Base-by-base conservation (phyloP, 345 rosid species). In the Dovyalis caffra region DNA sequence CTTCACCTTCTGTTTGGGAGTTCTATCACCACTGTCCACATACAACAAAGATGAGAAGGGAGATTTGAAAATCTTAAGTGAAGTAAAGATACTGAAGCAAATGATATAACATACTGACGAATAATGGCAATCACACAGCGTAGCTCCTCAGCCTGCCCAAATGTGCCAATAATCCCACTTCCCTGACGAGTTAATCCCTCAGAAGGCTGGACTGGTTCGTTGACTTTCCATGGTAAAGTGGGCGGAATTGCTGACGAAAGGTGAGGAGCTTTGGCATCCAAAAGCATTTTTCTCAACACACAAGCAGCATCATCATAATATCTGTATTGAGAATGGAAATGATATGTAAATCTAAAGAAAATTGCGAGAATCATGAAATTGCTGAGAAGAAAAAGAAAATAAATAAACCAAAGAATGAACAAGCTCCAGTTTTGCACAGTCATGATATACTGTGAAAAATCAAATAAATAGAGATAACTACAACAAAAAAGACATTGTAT, bases 181-280 rank as follows among this genome's bases (percentile, higher is more conserved):
- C 98, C 99, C 64, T 93, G 97, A 72, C 97, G 97, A 74, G 95
- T 96, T 73, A 91, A 90, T 72, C 97, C 97, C 83, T 96, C 97
- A 31, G 87, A 83, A 69, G 88, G 86, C 75, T 85, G 92, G 75
- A 86, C 86, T 69, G 90, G 89, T 82, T 93, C 97, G 78, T 90
- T 93, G 71, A 85, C 84, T 78, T 96, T 96, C 99, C 99, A 96
- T 49, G 98, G 99, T 76, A 96, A 84, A 66, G 75, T 81, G 63
- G 98, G 97, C n/a, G 99, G 98, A 79, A 96, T 86, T 37, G 85
- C 84, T 14, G 97, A 86, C 65, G 99, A 93, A 70, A 92, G 95
- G 77, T 96, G 99, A 76, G 99, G 99, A 80, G 99, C 98, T 89
- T 92, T 96, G 66, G 97, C 99, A 80, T 96, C 99, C 84, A 96